Conservation (phyloP, 352 stramenopile genomes). For the Pythium aquatile region DNA sequence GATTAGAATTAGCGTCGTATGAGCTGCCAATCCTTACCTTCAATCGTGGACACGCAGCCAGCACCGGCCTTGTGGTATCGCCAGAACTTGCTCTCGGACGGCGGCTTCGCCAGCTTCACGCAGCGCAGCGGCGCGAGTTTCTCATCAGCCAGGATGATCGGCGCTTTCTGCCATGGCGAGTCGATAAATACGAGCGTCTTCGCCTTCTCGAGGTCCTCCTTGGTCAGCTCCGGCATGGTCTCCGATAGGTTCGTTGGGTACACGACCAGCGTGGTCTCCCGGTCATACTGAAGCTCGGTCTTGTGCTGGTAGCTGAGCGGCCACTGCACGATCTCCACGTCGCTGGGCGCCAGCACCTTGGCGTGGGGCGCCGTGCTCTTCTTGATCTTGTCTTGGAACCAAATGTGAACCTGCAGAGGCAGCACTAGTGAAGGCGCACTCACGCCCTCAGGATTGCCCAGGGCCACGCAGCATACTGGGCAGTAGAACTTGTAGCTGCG, state of each 20-base stretch:
- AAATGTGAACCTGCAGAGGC: slow-evolving; percentile 79
- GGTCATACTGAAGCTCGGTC: slow-evolving; percentile 45
- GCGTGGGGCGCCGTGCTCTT: slow-evolving; percentile 88
- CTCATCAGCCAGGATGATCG: slow-evolving; percentile 62
- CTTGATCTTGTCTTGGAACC: slow-evolving; percentile 88
- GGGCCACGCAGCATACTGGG: slow-evolving; percentile 58
- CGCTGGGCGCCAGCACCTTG: slow-evolving; percentile 68
- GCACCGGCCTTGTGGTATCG: slow-evolving; percentile 83
- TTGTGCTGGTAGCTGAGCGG: slow-evolving; percentile 34
- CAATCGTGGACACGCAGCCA: slow-evolving; percentile 87
- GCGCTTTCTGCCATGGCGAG: slow-evolving; percentile 84
- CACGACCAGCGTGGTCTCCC: slow-evolving; percentile 65
- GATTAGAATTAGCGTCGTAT: too few species aligned
- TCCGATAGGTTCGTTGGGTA: slow-evolving; percentile 76
- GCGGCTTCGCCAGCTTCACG: slow-evolving; percentile 77
- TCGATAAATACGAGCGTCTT: slow-evolving; percentile 86
- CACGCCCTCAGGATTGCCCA: slow-evolving; percentile 54
- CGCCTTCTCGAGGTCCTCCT: slow-evolving; percentile 54
- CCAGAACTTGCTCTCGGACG: slow-evolving; percentile 85
- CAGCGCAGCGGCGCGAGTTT: slow-evolving; percentile 56
- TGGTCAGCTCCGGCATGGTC: slow-evolving; percentile 56
- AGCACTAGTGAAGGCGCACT: slow-evolving; percentile 54
- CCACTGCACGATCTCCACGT: slow-evolving; percentile 72
- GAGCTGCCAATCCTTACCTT: slow-evolving; percentile 43
- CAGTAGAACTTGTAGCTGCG: slow-evolving; percentile 90